Evolutionary conservation across 2,329 filamentous ascomycete genomes (phyloP), one percentile per base, ranked within the genome.

Genomic region (Dactylellina sp.): DNA sequence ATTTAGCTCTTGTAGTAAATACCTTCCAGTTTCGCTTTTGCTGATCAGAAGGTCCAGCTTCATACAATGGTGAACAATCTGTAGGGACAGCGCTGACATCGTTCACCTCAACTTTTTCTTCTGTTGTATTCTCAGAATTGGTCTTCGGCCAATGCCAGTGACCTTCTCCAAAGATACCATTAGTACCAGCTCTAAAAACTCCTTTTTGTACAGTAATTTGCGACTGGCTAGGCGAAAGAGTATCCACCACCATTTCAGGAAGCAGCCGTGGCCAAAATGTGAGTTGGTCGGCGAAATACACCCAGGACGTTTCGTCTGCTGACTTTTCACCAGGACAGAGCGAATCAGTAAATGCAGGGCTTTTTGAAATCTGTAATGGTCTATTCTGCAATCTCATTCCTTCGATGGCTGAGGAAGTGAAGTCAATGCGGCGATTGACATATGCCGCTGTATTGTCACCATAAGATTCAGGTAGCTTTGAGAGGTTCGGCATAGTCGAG

Each of bases 1-100:
- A 72, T 62, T 39, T 74, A 16, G 70, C 47, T 52, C 49, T 66
- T 22, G 70, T 74, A 6, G 70, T 53, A 74, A 74, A 74, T 74
- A 74, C 70, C 61, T 74, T 74, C 70, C 70, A 74, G 25, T 37
- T 50, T 40, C 61, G 39, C 25, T 49, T 56, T 28, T 56, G 5
- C 24, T 42, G 18, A 53, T 14, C 42, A 5, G 49, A 44, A 20
- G 20, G 16, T 32, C 37, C 37, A 1, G 9, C 16, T 52, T 42
- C 40, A 20, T 24, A 25, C 20, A 28, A 22, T 39, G 16, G 25
- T 20, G n/a, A 16, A 7, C 9, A 7, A 40, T 40, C n/a, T 5
- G n/a, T 40, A 12, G 12, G 9, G 9, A 12, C 37, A 40, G 12
- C 37, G 3, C 14, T 12, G 32, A 11, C 9, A 20, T 11, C 18